Percentiles rank a stretch among this genome's conserved stretches.
Evolutionary conservation across 768 basidiomycete species (phyloP).

Genomic region (Favolaschia claudopus): DNA sequence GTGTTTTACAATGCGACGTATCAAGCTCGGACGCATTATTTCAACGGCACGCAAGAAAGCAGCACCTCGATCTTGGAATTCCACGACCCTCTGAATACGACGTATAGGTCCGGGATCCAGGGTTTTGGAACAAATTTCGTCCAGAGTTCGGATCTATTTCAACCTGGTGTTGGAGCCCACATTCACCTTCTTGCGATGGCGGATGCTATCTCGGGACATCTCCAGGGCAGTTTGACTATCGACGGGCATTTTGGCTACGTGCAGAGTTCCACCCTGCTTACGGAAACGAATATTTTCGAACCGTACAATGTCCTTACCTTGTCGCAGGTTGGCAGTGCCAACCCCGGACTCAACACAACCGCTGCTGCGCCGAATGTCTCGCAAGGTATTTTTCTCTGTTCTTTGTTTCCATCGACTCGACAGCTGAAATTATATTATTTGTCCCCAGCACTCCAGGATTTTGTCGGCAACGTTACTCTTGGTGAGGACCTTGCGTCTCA

Average conservation of each 20-base stretch:
- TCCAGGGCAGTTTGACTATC: neutral
- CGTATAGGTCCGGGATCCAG: neutral
- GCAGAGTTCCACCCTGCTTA: neutral
- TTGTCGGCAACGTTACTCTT: constrained; percentile 12
- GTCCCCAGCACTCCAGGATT: neutral
- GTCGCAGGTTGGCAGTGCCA: neutral
- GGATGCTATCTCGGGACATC: constrained; percentile 12
- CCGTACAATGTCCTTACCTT: neutral
- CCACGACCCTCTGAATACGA: constrained; percentile 7
- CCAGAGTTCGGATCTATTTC: neutral
- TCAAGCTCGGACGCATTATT: neutral
- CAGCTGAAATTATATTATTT: neutral
- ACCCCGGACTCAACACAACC: constrained; percentile 11
- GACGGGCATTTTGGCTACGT: neutral
- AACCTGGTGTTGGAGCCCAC: constrained; percentile 3
- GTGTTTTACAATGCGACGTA: constrained; percentile 11
- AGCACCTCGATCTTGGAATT: neutral
- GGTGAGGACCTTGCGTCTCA: neutral
- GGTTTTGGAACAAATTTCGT: neutral
- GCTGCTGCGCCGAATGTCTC: constrained; percentile 7
- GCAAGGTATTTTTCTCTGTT: neutral
- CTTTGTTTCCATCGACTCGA: neutral
- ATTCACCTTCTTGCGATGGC: constrained; percentile 12
- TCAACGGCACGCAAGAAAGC: constrained; percentile 7
- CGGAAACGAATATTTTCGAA: constrained; percentile 9